These are phyloP conservation scores for Pichia rugopelliculosa DNA, from an alignment of 805 yeast species.

Conservation along the genomic window DNA sequence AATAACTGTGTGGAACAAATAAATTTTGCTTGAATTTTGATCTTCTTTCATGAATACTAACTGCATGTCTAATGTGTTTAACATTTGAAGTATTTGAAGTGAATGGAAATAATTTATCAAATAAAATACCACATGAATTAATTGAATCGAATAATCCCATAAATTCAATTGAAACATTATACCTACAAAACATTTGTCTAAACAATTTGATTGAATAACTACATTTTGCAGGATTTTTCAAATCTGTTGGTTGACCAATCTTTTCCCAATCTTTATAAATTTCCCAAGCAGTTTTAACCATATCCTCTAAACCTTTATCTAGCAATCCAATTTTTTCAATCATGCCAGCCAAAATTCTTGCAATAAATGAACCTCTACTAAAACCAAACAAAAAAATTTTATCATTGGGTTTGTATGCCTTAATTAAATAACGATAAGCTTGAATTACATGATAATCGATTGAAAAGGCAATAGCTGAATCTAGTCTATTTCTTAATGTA, in stretches of 20 bases:
- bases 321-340: conserved; percentile 56
- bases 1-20: conserved; percentile 37
- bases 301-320: conserved; percentile 45
- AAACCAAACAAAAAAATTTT: conserved; percentile 52
- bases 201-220: conserved; percentile 47
- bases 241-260: conserved; percentile 45
- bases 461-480: conserved; percentile 40
- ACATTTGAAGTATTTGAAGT: conserved; percentile 44
- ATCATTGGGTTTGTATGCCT: conserved; percentile 42
- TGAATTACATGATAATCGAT: conserved; percentile 50
- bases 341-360: conserved; percentile 60
- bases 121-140: conserved; percentile 54
- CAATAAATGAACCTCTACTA: conserved; percentile 57
- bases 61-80: conserved; percentile 57
- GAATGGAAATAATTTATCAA: conserved; percentile 53
- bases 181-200: conserved; percentile 42
- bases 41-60: conserved; percentile 60
- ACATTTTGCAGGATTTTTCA: conserved; percentile 26
- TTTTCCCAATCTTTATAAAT: conserved; percentile 54
- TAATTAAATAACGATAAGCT: conserved; percentile 48
- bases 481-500: conserved; percentile 12
- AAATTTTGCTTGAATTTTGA: conserved; percentile 54
- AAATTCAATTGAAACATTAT: conserved; percentile 39
- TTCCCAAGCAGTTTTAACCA: conserved; percentile 56
- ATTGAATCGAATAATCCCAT: conserved; percentile 68